Base-by-base conservation (phyloP, 140 eudicot genomes). In the Cichorium intybus region DNA sequence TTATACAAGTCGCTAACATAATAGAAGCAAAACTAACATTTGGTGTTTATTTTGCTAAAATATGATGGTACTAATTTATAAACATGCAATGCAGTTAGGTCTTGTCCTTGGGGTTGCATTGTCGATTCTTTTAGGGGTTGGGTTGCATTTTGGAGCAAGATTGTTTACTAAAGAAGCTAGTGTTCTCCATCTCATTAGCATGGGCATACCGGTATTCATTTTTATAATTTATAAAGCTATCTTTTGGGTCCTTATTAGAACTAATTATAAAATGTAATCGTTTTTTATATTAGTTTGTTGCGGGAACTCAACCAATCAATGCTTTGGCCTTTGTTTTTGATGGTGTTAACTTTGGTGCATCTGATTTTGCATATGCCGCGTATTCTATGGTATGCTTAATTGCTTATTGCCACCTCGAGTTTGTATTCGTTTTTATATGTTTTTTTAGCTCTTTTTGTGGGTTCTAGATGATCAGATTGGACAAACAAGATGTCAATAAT, bases 281-380 rank as follows among this genome's bases (percentile, higher is more conserved):
- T 28, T 4, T 18, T 58, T 58, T 35, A 24, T 76, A 15, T 52
- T 80, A 90, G 96, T 90, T 90, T 78, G 96, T 90, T 14, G 96
- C 97, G 29, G 87, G 76, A 43, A 82, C 96, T 62, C 97, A 91
- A 35, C 97, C 97, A n/a, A 72, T 91, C 55, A 87, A 91, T 24
- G 82, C 95, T 1, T 17, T 91, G 57, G 96, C 97, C n/a, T 91
- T 91, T 74, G 96, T 91, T 58, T 91, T 90, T 16, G 95, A 91
- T 64, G 96, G 97, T 48, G 89, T 87, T 43, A 91, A 91, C 68
- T 91, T 87, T 72, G 97, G 97, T 64, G 97, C 96, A 64, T 91
- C 97, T 39, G 97, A 91, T 80, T 91, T 91, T 80, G 86, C 87
- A 24, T 91, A 87, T 76, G 65, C 97, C 1, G 97, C 96, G 3